A percentile compares a stretch with the other conserved stretches of the same genome.
These are phyloP conservation scores for Leptodermis oblonga DNA, from an alignment of 257 asterid species.

Conservation along the genomic window DNA sequence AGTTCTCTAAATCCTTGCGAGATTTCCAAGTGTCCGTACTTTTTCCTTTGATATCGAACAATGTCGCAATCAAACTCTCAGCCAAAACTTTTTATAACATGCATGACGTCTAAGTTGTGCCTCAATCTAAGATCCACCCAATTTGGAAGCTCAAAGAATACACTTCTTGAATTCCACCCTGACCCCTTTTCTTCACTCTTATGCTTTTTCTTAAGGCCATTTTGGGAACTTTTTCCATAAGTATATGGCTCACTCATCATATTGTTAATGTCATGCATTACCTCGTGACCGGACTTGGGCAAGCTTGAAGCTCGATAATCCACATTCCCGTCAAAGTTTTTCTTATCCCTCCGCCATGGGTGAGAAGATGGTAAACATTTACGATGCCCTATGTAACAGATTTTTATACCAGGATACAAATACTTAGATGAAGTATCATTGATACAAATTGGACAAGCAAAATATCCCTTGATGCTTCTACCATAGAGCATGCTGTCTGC, in stretches of 20 bases:
- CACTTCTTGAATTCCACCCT: conserved; percentile 3
- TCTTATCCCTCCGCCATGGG: background rate
- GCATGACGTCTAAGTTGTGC: conserved; percentile 11
- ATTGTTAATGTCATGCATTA: background rate
- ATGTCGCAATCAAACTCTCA: background rate
- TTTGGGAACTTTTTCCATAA: background rate
- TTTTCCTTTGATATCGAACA: conserved; percentile 14
- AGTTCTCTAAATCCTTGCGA: conserved; percentile 17
- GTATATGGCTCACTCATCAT: background rate
- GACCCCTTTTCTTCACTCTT: background rate
- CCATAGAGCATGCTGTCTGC: background rate
- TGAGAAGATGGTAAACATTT: background rate
- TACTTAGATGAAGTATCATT: background rate
- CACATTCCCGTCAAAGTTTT: background rate
- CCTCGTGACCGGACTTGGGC: background rate
- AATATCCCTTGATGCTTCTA: background rate
- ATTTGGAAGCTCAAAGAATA: too few species aligned
- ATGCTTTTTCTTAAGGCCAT: background rate
- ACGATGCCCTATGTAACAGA: conserved; percentile 9
- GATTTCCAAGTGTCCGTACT: conserved; percentile 3
- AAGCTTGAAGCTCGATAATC: background rate
- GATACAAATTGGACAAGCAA: conserved; percentile 1
- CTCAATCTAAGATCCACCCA: background rate
- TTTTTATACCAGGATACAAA: background rate
- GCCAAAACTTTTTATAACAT: conserved; percentile 11